These are phyloP conservation scores for Asparagopsis taxiformis DNA, from an alignment of 31 red algal genomes.

Conservation along the genomic window DNA sequence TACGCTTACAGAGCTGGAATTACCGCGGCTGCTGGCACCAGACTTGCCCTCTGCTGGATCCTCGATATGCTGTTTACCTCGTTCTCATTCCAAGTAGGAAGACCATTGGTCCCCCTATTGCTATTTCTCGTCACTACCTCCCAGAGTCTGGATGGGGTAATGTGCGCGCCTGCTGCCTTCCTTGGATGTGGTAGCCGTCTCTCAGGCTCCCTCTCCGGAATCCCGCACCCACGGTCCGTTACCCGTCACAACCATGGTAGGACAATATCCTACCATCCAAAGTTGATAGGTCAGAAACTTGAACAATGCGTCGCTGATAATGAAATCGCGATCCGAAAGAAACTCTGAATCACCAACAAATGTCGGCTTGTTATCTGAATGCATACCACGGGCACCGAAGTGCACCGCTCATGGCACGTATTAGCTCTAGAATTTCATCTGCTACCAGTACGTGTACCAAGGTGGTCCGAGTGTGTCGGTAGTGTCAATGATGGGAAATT, in stretches of 20 bases:
- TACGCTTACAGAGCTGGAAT: conserved; percentile 92
- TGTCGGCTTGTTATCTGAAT: conserved; percentile 17
- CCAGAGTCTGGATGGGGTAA: conserved; percentile 73
- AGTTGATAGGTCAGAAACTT: conserved; percentile 80
- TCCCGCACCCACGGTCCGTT: conserved; percentile 55
- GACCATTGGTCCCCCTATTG: conserved; percentile 50
- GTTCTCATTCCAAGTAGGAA: conserved; percentile 49
- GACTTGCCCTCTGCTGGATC: conserved; percentile 84
- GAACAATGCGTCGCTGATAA: conserved; percentile 61
- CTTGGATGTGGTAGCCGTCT: conserved; percentile 45
- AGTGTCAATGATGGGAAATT: no score
- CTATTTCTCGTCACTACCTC: conserved; percentile 83
- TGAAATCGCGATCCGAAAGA: conserved; percentile 10
- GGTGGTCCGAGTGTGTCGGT: no score
- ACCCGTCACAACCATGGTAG: conserved; percentile 82
- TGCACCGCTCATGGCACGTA: conserved; percentile 30
- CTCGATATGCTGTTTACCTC: conserved; percentile 44
- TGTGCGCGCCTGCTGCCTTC: conserved; percentile 42
- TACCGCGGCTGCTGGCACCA: conserved; percentile 94
- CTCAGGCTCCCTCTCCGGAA: conserved; percentile 75
- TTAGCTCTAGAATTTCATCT: conserved; percentile 84
- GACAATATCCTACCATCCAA: conserved; percentile 62
- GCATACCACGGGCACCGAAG: conserved; percentile 9
- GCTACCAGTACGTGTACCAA: no score
- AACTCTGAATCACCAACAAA: conserved; percentile 31